Base-by-base conservation (phyloP, 2,329 filamentous ascomycete species). In the Aquanectria penicillioides region DNA sequence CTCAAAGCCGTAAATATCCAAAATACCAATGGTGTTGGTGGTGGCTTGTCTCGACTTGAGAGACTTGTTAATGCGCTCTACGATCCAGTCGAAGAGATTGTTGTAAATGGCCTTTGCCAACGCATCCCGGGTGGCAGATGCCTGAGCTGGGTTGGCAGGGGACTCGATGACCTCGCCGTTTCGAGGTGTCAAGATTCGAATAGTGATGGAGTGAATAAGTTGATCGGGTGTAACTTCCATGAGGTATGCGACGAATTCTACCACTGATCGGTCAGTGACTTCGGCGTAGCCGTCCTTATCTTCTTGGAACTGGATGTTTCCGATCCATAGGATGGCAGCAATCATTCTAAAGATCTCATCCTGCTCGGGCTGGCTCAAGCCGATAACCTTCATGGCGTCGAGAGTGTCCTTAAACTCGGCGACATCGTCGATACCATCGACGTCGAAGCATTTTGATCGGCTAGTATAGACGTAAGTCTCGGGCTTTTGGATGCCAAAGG, bases 1-100 rank as follows among this genome's bases (percentile, higher is more conserved):
- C 74, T 99, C 95, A 72, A 99, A 99, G 3, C 95, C 95, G 75
- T 99, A 99, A 67, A 99, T 99, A 83, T 99, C 95, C 66, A 99
- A 84, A 73, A 99, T 98, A 73, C 95, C 95, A 67, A 99, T 95
- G 3, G 92, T 92, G 75, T 97, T 95, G 36, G 87, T 81, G 4
- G 94, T 86, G 0, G 86, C 79, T 44, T 92, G 90, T 62, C 89
- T 86, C 17, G 94, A 91, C 74, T 92, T 89, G 59, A 98, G 79
- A 5, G 94, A 97, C 65, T 89, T 86, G 77, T 98, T 98, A 67
- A 98, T 89, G 66, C 95, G 90, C 69, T 90, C 87, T 17, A 98
- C 94, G 65, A 99, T 98, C 95, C 95, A 99, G 77, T 99, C 94
- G 70, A 99, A 99, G 52, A 99, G 85, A 73, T 97, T 97, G 82